Evolutionary conservation across 2,329 filamentous ascomycete species (phyloP).

Genomic region (Fusarium sp.): DNA sequence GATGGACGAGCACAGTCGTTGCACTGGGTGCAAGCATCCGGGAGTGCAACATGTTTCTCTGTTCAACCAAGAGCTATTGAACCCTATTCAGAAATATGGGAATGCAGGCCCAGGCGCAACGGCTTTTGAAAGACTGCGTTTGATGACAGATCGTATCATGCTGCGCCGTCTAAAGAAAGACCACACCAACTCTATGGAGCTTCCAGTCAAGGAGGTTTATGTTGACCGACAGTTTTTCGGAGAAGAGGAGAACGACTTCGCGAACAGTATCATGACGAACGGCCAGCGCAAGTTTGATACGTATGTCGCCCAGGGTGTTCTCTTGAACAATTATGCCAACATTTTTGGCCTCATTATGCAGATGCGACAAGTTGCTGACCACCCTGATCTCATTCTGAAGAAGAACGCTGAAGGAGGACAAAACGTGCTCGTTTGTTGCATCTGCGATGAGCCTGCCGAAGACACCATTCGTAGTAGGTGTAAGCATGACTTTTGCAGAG

Average conservation of each 20-base stretch:
- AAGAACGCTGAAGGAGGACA: slow-evolving; percentile 87
- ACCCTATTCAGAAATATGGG: slow-evolving; percentile 76
- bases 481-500: slow-evolving; percentile 76
- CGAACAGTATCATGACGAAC: slow-evolving; percentile 93
- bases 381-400: slow-evolving; percentile 92
- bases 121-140: slow-evolving; percentile 83
- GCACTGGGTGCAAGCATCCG: slow-evolving; percentile 67
- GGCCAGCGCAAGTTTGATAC: slow-evolving; percentile 91
- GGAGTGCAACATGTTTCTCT: slow-evolving; percentile 63
- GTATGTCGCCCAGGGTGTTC: slow-evolving; percentile 91
- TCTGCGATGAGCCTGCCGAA: slow-evolving; percentile 96
- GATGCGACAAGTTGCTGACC: slow-evolving; percentile 97
- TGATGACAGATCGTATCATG: slow-evolving; percentile 95
- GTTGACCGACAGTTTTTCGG: slow-evolving; percentile 97
- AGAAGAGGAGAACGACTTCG: slow-evolving; percentile 95
- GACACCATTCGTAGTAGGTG: slow-evolving; percentile 93
- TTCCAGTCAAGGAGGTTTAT: slow-evolving; percentile 92
- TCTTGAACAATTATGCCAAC: slow-evolving; percentile 98
- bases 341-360: slow-evolving; percentile 99
- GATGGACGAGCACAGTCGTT: slow-evolving; percentile 76
- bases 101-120: slow-evolving; percentile 69
- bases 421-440: slow-evolving; percentile 90
- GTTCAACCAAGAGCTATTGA: slow-evolving; percentile 95
- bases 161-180: slow-evolving; percentile 93
- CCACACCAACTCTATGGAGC: slow-evolving; percentile 92